Evolutionary conservation across 768 basidiomycete species (phyloP).

Genomic region (Polyporus arcularius): DNA sequence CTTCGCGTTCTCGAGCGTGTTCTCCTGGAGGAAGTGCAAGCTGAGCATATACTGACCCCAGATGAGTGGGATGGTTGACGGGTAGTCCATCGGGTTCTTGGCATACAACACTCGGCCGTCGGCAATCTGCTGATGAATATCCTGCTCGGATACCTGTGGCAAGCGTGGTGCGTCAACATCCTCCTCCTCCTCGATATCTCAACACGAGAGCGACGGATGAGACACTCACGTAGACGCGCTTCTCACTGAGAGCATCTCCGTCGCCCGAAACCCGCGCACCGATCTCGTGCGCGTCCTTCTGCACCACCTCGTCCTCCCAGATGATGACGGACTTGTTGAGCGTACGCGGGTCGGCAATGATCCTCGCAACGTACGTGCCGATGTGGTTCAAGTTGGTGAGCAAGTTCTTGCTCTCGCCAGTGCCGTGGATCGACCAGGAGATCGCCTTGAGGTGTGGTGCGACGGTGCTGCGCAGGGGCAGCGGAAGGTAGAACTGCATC

Average conservation of each 20-base stretch:
- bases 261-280: constrained; percentile 27
- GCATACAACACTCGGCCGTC: background rate
- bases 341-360: constrained; percentile 34
- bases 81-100: constrained; percentile 11
- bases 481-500: no score
- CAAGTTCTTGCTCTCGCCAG: no score
- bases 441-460: no score
- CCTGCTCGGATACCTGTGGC: no score
- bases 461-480: no score
- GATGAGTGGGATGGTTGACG: background rate
- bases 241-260: constrained; percentile 13
- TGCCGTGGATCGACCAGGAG: no score
- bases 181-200: constrained; percentile 14
- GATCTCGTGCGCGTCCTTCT: constrained; percentile 26
- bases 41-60: background rate
- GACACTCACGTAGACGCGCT: background rate
- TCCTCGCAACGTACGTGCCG: constrained; percentile 28
- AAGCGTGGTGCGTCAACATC: constrained; percentile 17
- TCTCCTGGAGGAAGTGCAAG: constrained; percentile 30
- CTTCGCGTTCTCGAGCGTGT: constrained; percentile 25
- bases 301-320: constrained; percentile 30
- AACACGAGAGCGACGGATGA: background rate
- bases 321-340: constrained; percentile 31
- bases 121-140: no score
- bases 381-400: constrained; percentile 17